Base-by-base conservation (phyloP, 1,284 basidiomycete genomes). In the Sanguinoderma infundibulare region DNA sequence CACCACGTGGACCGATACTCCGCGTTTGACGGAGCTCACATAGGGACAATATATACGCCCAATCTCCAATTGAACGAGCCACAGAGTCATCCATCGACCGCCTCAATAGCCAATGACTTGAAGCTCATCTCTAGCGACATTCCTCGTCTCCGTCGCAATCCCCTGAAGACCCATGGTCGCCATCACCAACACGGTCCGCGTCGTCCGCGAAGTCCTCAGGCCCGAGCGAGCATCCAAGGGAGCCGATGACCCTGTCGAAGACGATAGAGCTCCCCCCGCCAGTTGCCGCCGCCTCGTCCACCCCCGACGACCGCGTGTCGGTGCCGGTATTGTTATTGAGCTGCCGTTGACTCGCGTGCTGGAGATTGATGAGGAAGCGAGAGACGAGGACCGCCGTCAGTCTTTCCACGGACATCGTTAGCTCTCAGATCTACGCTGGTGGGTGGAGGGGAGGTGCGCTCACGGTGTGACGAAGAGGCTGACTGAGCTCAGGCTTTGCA, bases 281-380 rank as follows among this genome's bases (percentile, higher is more conserved):
- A 10, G 7, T 30, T 17, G 17, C 10, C 28, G 14, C n/a, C n/a
- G n/a, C n/a, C n/a, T n/a, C n/a, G n/a, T 32, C 46, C 26, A 17
- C n/a, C 28, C n/a, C 7, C 46, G 46, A 32, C 46, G 46, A 17
- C n/a, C n/a, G 46, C 28, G 28, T 32, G 28, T 32, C 46, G 6
- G 28, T 20, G n/a, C 46, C 28, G 17, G 26, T 5, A 4, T 26
- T 28, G 46, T 49, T 15, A 17, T 17, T 26, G 2, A 28, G 46
- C 6, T 8, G 8, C 46, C 26, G 28, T 26, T 38, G 38, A 15
- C 40, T 26, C 7, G 38, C 20, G 3, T 17, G 22, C 26, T 53
- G 52, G 15, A 53, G 52, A 20, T 53, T 15, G 24, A 53, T 38
- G 15, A 53, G 38, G 38, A 53, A 53, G 52, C 52, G 52, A 20